Percentiles rank a stretch among this genome's conserved stretches.
These are phyloP conservation scores for Dacryopinax primogenitus DNA, from an alignment of 768 basidiomycete genomes.

Conservation along the genomic window DNA sequence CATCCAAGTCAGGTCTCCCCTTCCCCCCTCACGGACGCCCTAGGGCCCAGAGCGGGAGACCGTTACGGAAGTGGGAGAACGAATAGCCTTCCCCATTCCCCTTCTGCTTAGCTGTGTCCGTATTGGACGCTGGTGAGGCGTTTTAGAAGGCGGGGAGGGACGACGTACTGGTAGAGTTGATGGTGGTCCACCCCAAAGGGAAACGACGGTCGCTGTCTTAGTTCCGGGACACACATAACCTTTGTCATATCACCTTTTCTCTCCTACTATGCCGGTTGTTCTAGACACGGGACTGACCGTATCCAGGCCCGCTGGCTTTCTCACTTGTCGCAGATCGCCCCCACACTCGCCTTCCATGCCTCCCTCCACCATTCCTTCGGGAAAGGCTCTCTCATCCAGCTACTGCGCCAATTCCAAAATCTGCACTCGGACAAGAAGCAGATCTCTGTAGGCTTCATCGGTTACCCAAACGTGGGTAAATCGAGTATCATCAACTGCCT, in stretches of 20 bases:
- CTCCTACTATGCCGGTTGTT: conserved; percentile 12
- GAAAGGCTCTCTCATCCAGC: conserved; percentile 94
- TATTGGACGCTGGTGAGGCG: conserved; percentile 26
- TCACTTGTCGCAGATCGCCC: conserved; percentile 85
- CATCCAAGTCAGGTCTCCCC: conserved; percentile 35
- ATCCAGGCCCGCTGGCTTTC: conserved; percentile 78
- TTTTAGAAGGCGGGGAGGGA: conserved; percentile 22
- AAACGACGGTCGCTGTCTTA: conserved; percentile 27
- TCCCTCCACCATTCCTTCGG: conserved; percentile 99
- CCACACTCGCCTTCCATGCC: conserved; percentile 96
- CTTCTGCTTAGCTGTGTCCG: conserved; percentile 19
- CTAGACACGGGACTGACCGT: neutral
- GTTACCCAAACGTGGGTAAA: conserved; percentile 98
- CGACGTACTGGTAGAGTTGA: conserved; percentile 33
- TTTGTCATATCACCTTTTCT: conserved; percentile 12
- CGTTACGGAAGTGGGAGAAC: conserved; percentile 43
- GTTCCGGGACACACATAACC: conserved; percentile 34
- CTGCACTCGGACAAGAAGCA: conserved; percentile 98
- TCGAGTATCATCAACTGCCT: conserved; percentile 96
- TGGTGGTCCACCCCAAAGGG: conserved; percentile 18
- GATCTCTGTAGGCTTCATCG: conserved; percentile 94
- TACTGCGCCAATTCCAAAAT: conserved; percentile 90
- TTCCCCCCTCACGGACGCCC: conserved; percentile 15
- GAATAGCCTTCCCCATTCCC: conserved; percentile 21
- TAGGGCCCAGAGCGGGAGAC: conserved; percentile 19